Base-by-base conservation (phyloP, 192 early-diverging fungal genomes). In the Coemansia erecta region DNA sequence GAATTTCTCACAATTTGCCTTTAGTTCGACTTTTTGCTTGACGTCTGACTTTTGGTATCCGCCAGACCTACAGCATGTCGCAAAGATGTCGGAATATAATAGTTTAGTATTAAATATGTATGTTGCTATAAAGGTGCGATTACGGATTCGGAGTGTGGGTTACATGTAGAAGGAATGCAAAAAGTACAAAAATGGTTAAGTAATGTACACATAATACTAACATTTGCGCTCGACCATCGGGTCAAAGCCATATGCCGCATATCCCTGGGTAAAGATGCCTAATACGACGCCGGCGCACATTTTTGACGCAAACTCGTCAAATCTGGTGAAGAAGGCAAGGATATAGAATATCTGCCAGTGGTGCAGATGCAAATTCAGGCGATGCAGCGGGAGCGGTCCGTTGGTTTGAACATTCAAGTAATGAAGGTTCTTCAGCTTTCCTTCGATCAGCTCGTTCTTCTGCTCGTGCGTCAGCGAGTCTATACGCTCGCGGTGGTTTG, bases 281-380 rank as follows among this genome's bases (percentile, higher is more conserved):
- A 92, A 67, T 2, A 82, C 80, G 31, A 92, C 72, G 3, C 90
- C 90, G 8, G 84, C 87, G 53, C 82, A 87, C 5, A 85, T 75
- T 48, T 81, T 75, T 17, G 90, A 92, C 12, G 87, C 80, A 54
- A 82, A 82, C 64, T 86, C 59, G 60, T 85, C 77, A 58, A 91
- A 92, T 19, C 90, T 72, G 2, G 89, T 91, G 58, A 91, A 92
- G 54, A 90, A 92, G 2, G 88, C 87, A 14, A 92, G 68, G 10
- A 76, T 81, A 71, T 91, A 92, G 61, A 92, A 92, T 28, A 92
- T 84, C 60, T 90, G 87, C 90, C 90, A 92, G 58, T 92, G 90
- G 64, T 92, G 90, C 44, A 87, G 61, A 63, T 92, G 89, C 41
- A 89, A 63, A n/a, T 39, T 19, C 46, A 53, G 75, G 17, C 57